Evolutionary conservation across 2,329 filamentous ascomycete species (phyloP).

Genomic region (Seiridium unicorne): DNA sequence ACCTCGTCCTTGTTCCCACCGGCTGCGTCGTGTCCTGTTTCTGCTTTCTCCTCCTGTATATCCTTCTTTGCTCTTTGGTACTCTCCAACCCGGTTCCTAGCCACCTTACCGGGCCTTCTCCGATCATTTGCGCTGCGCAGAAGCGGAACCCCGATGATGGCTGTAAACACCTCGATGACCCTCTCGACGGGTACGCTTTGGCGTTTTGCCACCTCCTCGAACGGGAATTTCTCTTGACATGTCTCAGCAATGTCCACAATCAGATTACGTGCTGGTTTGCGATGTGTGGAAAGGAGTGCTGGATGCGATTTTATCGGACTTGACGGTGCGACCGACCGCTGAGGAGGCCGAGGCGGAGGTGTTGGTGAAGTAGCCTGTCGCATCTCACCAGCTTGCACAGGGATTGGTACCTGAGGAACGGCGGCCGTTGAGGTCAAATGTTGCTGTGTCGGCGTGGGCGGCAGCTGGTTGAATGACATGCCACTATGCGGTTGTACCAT

Average conservation of each 20-base stretch:
- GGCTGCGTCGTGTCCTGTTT: slow-evolving; percentile 7
- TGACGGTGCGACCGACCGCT: not conserved
- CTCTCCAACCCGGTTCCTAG: slow-evolving; percentile 38
- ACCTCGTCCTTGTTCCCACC: not conserved
- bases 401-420: not conserved
- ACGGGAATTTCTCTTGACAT: slow-evolving; percentile 43
- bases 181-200: slow-evolving; percentile 40
- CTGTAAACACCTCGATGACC: slow-evolving; percentile 45
- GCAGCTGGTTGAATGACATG: not conserved
- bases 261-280: slow-evolving; percentile 34
- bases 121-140: slow-evolving; percentile 43
- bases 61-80: slow-evolving; percentile 41
- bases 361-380: not conserved
- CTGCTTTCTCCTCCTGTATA: slow-evolving; percentile 16
- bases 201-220: slow-evolving; percentile 41
- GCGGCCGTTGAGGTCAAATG: not conserved
- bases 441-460: not conserved
- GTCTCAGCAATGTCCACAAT: slow-evolving; percentile 50
- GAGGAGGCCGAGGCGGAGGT: not conserved
- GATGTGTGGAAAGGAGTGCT: slow-evolving; percentile 24
- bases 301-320: slow-evolving; percentile 20
- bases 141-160: slow-evolving; percentile 46
- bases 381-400: not conserved
- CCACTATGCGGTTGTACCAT: slow-evolving; percentile 10
- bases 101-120: slow-evolving; percentile 38